A percentile compares a stretch with the other conserved stretches of the same genome.
Evolutionary conservation across 2,329 filamentous ascomycete genomes (phyloP).

Genomic region (Fusarium sacchari): DNA sequence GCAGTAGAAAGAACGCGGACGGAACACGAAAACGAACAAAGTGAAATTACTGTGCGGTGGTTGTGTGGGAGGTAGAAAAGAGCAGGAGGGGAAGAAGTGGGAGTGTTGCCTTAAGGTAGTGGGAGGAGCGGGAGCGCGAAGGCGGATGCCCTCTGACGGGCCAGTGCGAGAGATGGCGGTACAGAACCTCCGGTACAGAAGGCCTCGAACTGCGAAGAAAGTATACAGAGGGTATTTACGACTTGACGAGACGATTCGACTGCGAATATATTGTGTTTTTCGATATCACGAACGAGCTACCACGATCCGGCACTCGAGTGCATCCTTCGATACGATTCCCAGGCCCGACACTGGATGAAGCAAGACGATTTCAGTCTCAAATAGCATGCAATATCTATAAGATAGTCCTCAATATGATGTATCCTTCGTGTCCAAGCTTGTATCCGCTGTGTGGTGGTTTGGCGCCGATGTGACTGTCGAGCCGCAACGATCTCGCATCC

Average conservation of each 20-base stretch:
- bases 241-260: not conserved
- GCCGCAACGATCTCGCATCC: not conserved
- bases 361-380: too few species aligned
- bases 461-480: not conserved
- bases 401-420: not conserved
- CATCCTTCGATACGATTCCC: not conserved
- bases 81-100: not conserved
- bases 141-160: not conserved
- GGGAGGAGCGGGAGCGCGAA: not conserved
- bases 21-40: not conserved
- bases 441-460: not conserved
- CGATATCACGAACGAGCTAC: not conserved
- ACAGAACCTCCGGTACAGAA: too few species aligned
- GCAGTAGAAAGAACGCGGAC: not conserved
- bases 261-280: not conserved
- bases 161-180: not conserved
- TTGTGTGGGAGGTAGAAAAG: not conserved
- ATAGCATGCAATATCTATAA: accelerated
- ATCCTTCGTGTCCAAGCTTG: not conserved
- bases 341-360: not conserved
- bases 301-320: not conserved
- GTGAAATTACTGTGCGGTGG: not conserved
- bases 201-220: accelerated
- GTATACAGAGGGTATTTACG: too few species aligned
- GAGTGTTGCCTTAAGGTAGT: not conserved